Base-by-base conservation (phyloP, 1,284 basidiomycete genomes). In the Papiliotrema nemorosa region DNA sequence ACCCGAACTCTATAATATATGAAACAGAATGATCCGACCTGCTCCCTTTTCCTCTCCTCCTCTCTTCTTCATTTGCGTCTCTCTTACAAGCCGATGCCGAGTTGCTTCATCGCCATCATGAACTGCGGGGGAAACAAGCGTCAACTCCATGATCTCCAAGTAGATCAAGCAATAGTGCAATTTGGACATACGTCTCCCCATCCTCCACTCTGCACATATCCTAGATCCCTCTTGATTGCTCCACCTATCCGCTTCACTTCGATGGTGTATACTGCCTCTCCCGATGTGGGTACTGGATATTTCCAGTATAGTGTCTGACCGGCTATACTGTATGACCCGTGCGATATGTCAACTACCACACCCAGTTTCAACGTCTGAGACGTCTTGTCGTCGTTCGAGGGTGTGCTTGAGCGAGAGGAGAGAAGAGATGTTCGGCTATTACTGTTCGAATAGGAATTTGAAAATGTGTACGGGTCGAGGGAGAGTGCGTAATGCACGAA, bases 221-320 rank as follows among this genome's bases (percentile, higher is more conserved):
- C 59, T 35, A 49, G 22, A 25, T 60, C 55, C 14, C 57, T 44
- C 33, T 36, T 47, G n/a, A 67, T 35, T 14, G 78, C 78, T 0
- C 88, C 87, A 1, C 82, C 83, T 3, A 73, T 68, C 51, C 89
- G 77, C 62, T 70, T 79, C 47, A 92, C 78, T 62, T 82, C 81
- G 48, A 91, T 82, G 35, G 79, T 81, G 66, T 85, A 83, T 67
- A 83, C 80, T 58, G 72, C 70, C 49, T 77, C 76, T 21, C 60
- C 62, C 4, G 62, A 67, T 16, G 62, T 55, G 1, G 88, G 87
- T 0, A 84, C 78, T 27, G 80, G 79, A 69, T 96, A 93, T 80
- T 83, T 91, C 93, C 93, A 97, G 59, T 79, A 79, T 47, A 97
- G 70, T 33, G 76, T 80, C 75, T 81, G 80, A 2, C 88, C 89